These are phyloP conservation scores for Phoenix dactylifera DNA, from an alignment of 176 grass and related monocot species.

Conservation along the genomic window DNA sequence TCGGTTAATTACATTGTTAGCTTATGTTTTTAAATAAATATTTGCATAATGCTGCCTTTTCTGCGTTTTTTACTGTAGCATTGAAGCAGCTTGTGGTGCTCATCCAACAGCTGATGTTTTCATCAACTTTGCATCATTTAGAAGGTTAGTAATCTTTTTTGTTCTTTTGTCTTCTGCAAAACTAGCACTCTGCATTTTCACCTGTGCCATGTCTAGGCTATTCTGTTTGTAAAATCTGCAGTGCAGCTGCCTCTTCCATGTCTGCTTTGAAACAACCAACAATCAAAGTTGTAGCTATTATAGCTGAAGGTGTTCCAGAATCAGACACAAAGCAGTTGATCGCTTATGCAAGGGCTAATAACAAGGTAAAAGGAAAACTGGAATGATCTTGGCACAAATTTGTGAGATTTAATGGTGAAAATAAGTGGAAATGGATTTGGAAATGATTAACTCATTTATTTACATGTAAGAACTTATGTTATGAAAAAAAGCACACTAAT, in stretches of 20 bases:
- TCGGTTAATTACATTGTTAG: too few relatives aligned
- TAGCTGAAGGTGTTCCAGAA: slow-evolving; percentile 97
- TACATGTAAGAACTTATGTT: too few relatives aligned
- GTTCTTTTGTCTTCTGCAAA: too few relatives aligned
- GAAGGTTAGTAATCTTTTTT: slow-evolving; percentile 53
- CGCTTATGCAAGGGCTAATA: slow-evolving; percentile 80
- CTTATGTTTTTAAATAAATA: too few relatives aligned
- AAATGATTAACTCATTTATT: too few relatives aligned
- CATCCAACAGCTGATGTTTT: slow-evolving; percentile 98
- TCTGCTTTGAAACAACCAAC: slow-evolving; percentile 89
- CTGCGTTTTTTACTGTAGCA: slow-evolving; percentile 35
- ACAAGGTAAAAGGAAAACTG: slow-evolving; percentile 45
- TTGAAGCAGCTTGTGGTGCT: slow-evolving; percentile 83
- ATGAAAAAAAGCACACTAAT: background rate
- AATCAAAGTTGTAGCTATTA: slow-evolving; percentile 92
- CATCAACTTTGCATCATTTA: slow-evolving; percentile 94
- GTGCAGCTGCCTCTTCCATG: slow-evolving; percentile 92
- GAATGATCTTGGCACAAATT: too few relatives aligned
- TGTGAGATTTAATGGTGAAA: too few relatives aligned
- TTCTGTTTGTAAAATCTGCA: slow-evolving; percentile 40
- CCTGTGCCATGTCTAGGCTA: background rate
- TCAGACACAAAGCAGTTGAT: slow-evolving; percentile 88
- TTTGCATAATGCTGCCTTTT: background rate
- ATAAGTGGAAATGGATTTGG: too few relatives aligned
- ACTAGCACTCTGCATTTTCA: too few relatives aligned